Conservation (phyloP, 78 protist species). For the Acrasis kona region DNA sequence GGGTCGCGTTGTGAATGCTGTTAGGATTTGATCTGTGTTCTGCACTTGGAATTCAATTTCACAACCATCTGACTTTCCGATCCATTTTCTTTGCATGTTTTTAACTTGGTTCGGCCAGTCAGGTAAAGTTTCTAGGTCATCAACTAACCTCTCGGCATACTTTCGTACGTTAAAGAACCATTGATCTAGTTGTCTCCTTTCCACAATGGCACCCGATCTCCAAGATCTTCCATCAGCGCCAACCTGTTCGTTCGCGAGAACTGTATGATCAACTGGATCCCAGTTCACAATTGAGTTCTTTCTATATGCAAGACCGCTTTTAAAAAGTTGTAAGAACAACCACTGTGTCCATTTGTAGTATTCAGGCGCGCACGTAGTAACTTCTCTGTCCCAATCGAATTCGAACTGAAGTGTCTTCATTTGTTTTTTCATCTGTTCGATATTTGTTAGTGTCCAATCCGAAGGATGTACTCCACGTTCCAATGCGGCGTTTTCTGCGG, state of each 20-base stretch:
- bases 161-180: constrained; percentile 67
- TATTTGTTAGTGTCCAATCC: constrained; percentile 68
- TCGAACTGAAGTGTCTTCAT: constrained; percentile 26
- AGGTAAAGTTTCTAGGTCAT: constrained; percentile 16
- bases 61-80: constrained; percentile 62
- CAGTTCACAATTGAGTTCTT: constrained; percentile 59
- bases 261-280: constrained; percentile 83
- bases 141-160: constrained; percentile 37
- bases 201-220: constrained; percentile 80
- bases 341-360: constrained; percentile 89
- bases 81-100: constrained; percentile 78
- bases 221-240: constrained; percentile 73
- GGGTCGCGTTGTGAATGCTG: constrained; percentile 58
- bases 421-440: constrained; percentile 56
- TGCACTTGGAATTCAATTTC: constrained; percentile 22
- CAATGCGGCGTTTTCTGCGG: constrained; percentile 87
- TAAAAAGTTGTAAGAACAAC: constrained; percentile 62
- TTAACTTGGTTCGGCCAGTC: constrained; percentile 79
- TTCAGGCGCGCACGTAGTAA: constrained; percentile 55
- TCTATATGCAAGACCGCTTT: constrained; percentile 63
- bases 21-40: background rate
- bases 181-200: constrained; percentile 47
- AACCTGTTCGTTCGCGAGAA: constrained; percentile 88
- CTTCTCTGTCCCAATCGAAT: constrained; percentile 65
- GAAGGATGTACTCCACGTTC: constrained; percentile 48